Evolutionary conservation across 1,284 basidiomycete species (phyloP).

Genomic region (Inonotus hispidus): DNA sequence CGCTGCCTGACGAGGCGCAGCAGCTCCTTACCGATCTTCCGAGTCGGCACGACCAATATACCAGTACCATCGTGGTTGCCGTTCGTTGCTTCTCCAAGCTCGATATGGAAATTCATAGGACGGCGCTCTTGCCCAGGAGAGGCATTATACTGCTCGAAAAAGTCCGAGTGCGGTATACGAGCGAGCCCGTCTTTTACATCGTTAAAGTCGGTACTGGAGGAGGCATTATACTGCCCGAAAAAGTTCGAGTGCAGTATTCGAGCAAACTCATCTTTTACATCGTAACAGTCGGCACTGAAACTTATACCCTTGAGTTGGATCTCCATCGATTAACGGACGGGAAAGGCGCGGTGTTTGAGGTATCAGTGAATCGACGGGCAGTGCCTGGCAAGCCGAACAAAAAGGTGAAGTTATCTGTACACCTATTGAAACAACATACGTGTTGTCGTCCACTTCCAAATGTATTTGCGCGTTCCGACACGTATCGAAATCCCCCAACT

Average conservation of each 20-base stretch:
- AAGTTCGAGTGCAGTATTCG: conserved; percentile 42
- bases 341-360: no score
- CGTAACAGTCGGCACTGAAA: conserved; percentile 44
- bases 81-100: conserved; percentile 39
- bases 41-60: conserved; percentile 41
- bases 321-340: conserved; percentile 36
- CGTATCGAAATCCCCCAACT: no score
- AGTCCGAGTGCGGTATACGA: conserved; percentile 41
- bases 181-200: no score
- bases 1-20: conserved; percentile 35
- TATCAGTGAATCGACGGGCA: conserved; percentile 27
- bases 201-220: no score
- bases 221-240: conserved; percentile 34
- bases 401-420: no score
- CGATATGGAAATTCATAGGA: conserved; percentile 49
- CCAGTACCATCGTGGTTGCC: conserved; percentile 59
- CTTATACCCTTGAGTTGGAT: conserved; percentile 45
- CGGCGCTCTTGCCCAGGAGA: conserved; percentile 17
- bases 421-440: no score
- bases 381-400: no score
- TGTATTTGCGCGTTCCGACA: no score
- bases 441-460: no score
- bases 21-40: conserved; percentile 41
- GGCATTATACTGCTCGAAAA: conserved; percentile 34
- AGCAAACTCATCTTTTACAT: conserved; percentile 51